Base-by-base conservation (phyloP, 2,329 filamentous ascomycete species). In the Diaporthe caulivora region DNA sequence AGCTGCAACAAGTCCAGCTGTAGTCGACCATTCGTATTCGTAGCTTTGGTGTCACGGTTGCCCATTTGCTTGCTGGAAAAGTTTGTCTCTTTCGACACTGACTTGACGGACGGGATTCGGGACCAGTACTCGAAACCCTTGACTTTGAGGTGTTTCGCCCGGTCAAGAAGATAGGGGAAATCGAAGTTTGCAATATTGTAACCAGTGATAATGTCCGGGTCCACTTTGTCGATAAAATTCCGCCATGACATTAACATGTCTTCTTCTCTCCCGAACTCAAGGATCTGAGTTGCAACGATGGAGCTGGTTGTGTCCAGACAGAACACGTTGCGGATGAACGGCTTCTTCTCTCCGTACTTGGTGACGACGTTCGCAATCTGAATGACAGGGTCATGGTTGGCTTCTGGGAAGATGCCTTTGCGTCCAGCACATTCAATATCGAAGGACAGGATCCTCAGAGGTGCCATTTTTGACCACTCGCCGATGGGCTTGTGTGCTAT, bases 181-280 rank as follows among this genome's bases (percentile, higher is more conserved):
- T 99, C 97, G 83, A 99, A 99, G 84, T 99, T 99, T 80, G 94
- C 87, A 84, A 97, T 99, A 83, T 99, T 99, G 91, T 99, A 99
- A 58, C 97, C 97, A 71, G 97, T 99, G 79, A 99, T 98, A 76
- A 99, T 94, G 84, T 99, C 97, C 0, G 97, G 96, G 77, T 99
- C 97, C 1, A 97, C 94, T 78, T 94, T 91, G 78, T 97, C 89
- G 21, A 99, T 83, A 77, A 99, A 99, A 74, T 97, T 89, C 79
- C 94, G 92, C 97, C 97, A 99, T 54, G 92, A 91, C 83, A 92
- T 91, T n/a, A 99, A 87, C 95, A 99, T 97, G 75, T 95, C 91
- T 71, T 93, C 91, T 81, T 99, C 97, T 55, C 90, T 88, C 24
- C 93, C 87, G 77, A 93, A 98, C 75, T 95, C 93, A 53, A 98